phyloP scores from a whole-genome alignment of 139 green algal genomes.

The Picochlorum sp. region DNA sequence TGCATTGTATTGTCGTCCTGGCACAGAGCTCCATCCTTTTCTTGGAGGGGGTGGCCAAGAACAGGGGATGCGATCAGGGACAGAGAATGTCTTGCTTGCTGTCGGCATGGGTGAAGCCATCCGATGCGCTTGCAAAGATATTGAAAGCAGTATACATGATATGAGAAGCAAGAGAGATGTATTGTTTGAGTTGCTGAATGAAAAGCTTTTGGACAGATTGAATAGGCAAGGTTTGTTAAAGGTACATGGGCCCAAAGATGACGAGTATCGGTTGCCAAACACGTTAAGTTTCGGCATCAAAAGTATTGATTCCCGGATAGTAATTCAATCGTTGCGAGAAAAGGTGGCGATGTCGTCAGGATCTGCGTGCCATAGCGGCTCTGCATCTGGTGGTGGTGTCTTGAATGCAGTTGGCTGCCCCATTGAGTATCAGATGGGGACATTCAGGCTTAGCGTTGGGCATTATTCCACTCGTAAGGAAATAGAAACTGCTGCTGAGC shows the following conservation, averaged over 20 bases:
- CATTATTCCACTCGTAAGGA: background rate
- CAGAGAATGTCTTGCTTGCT: constrained; percentile 65
- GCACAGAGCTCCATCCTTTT: constrained; percentile 31
- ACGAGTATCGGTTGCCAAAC: constrained; percentile 52
- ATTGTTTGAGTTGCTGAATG: constrained; percentile 39
- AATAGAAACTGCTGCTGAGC: background rate
- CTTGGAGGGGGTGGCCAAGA: constrained; percentile 54
- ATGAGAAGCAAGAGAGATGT: constrained; percentile 17
- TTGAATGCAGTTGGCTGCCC: constrained; percentile 36
- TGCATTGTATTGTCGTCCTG: constrained; percentile 58
- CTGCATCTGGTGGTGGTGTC: constrained; percentile 13
- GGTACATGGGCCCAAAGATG: constrained; percentile 51
- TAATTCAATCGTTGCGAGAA: constrained; percentile 39
- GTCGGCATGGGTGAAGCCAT: constrained; percentile 60
- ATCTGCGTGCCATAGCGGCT: constrained; percentile 57
- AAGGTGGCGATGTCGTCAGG: constrained; percentile 58
- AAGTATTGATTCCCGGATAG: constrained; percentile 30
- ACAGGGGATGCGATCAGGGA: constrained; percentile 44
- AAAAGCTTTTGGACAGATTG: constrained; percentile 23
- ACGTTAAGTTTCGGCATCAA: constrained; percentile 66
- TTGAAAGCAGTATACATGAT: background rate
- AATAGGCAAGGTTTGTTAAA: constrained; percentile 4
- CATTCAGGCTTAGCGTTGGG: constrained; percentile 61
- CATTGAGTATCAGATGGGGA: constrained; percentile 47
- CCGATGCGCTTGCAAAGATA: constrained; percentile 42